Conservation (phyloP, 352 stramenopile genomes). For the Phytopythium chamaehyphon region DNA sequence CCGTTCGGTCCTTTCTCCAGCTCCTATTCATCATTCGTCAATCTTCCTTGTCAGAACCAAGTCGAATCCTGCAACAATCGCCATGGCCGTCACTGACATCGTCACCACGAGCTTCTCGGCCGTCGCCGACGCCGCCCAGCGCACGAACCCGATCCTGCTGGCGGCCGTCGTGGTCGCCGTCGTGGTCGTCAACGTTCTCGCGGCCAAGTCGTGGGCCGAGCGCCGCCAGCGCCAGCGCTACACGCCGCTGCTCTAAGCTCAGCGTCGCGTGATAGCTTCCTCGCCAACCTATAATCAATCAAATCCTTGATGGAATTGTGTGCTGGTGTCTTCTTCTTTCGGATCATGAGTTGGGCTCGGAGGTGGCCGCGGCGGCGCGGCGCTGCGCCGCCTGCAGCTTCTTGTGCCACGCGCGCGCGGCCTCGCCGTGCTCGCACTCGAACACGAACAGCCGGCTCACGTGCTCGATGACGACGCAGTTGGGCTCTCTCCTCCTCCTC, state of each 20-base stretch:
- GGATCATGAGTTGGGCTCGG: no score
- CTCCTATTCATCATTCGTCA: background rate
- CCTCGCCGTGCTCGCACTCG: constrained; percentile 41
- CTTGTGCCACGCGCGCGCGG: constrained; percentile 56
- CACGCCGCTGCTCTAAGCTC: constrained; percentile 26
- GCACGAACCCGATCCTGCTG: constrained; percentile 26
- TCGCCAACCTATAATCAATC: no score
- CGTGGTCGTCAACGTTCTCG: constrained; percentile 30
- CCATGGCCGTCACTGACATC: constrained; percentile 23
- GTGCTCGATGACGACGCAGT: constrained; percentile 38
- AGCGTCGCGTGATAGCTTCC: no score
- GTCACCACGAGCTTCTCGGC: constrained; percentile 18
- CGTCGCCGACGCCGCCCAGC: constrained; percentile 22
- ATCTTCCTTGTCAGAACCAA: background rate
- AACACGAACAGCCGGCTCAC: constrained; percentile 48
- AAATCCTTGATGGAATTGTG: no score
- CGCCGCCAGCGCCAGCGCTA: constrained; percentile 29
- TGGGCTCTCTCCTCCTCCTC: constrained; percentile 3
- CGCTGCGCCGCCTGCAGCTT: constrained; percentile 43
- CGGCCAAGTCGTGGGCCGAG: constrained; percentile 32
- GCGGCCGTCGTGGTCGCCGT: constrained; percentile 21
- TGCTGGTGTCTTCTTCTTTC: no score
- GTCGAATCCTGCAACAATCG: background rate
- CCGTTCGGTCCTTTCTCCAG: no score
- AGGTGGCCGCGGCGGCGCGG: background rate